Evolutionary conservation across 2,329 filamentous ascomycete genomes (phyloP), one percentile per base, ranked within the genome.

Genomic region (Epichloe coenophiala): DNA sequence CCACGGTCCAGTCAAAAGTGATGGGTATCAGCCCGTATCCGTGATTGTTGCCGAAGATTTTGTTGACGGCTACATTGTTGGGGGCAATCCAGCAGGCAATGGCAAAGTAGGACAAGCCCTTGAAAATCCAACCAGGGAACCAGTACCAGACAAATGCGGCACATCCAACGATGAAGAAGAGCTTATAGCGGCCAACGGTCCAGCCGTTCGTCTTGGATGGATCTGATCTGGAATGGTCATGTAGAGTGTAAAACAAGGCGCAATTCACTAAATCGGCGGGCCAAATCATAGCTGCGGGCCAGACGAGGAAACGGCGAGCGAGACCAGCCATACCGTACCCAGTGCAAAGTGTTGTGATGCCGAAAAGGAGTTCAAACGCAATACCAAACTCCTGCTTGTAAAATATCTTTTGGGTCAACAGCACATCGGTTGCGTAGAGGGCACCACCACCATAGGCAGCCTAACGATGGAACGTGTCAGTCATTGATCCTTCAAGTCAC

Each of bases 51-150:
- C 79, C 79, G 53, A 82, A 81, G n/a, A 83, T 58, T 63, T 82
- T 78, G 61, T 82, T 82, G 54, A 82, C 63, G n/a, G 78, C 60
- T 4, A 77, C 68, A 52, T 73, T 80, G 48, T 81, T 68, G 8
- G 80, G 80, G n/a, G 75, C 76, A 52, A 81, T 76, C 70, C 70
- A 84, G 47, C 78, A 81, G 33, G 77, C 65, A 63, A 78, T 82
- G 37, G 77, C 78, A 58, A 84, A 84, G 56, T 77, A 73, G 37
- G 75, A 79, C 4, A 84, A 67, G 47, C 78, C 80, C 49, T 78
- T 78, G 53, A 78, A 81, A 41, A 85, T 75, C 60, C 76, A 79
- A 4, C 77, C 78, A 0, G 80, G 80, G 57, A 81, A 73, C 74
- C 76, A 81, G 57, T 80, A 79, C 76, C 77, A 75, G 38, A 72